A percentile compares a stretch with the other conserved stretches of the same genome.
phyloP scores from a whole-genome alignment of 2,329 filamentous ascomycete species.

The Exophiala dermatitidis region DNA sequence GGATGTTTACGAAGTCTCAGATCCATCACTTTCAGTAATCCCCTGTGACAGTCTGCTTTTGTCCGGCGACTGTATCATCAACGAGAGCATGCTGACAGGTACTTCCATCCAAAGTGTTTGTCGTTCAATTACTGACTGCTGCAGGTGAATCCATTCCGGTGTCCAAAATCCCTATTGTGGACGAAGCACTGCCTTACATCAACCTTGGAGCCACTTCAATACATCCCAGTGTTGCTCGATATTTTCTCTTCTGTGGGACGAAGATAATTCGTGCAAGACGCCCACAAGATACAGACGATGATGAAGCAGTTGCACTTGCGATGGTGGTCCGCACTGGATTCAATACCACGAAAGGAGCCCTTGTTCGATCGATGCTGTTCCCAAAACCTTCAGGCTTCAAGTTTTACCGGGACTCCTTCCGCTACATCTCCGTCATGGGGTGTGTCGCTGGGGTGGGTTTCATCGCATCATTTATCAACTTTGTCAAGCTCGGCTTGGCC shows the following conservation, averaged over 20 bases:
- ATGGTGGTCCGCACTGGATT: constrained; percentile 93
- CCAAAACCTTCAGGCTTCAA: constrained; percentile 98
- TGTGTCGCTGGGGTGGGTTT: constrained; percentile 80
- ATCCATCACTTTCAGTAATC: constrained; percentile 79
- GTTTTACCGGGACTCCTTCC: constrained; percentile 95
- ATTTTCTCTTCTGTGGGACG: constrained; percentile 91
- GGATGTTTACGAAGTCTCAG: constrained; percentile 93
- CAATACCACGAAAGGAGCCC: constrained; percentile 91
- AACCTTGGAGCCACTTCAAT: constrained; percentile 75
- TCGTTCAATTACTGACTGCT: constrained; percentile 1
- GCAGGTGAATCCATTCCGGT: constrained; percentile 89
- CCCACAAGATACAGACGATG: constrained; percentile 76
- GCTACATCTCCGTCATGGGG: constrained; percentile 96
- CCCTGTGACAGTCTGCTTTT: constrained; percentile 88
- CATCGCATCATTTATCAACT: constrained; percentile 85
- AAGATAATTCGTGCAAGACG: constrained; percentile 86
- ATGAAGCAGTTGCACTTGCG: constrained; percentile 83
- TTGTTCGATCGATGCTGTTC: constrained; percentile 96
- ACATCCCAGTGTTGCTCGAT: constrained; percentile 71
- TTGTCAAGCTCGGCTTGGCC: constrained; percentile 70
- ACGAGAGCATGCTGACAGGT: constrained; percentile 95
- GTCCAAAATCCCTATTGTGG: constrained; percentile 77
- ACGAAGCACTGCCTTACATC: constrained; percentile 68
- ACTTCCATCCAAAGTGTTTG: constrained; percentile 14
- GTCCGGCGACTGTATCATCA: constrained; percentile 94